Evolutionary conservation across 768 basidiomycete species (phyloP).

Genomic region (Coprinopsis strossmayeri): DNA sequence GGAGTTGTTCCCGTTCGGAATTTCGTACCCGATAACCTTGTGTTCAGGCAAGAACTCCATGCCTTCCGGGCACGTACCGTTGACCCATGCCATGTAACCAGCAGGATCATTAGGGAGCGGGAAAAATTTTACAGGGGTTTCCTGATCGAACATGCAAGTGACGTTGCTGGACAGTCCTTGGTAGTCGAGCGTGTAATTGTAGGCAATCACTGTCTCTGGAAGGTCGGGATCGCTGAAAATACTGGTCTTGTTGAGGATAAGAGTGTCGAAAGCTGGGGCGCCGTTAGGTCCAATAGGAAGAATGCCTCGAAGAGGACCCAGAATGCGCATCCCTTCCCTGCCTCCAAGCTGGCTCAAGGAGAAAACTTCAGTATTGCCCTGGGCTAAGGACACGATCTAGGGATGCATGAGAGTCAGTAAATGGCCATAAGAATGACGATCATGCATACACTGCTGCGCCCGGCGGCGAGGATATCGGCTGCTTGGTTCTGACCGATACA

Average conservation of each 20-base stretch:
- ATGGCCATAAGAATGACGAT: neutral
- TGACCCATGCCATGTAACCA: neutral
- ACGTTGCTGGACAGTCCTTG: constrained; percentile 19
- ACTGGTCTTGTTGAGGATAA: constrained; percentile 3
- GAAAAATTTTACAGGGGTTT: constrained; percentile 6
- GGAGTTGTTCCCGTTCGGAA: neutral
- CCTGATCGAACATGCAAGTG: constrained; percentile 14
- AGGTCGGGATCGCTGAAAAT: constrained; percentile 3
- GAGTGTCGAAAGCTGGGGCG: constrained; percentile 13
- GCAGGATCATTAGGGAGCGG: neutral
- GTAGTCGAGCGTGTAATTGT: constrained; percentile 18
- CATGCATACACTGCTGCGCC: constrained; percentile 15
- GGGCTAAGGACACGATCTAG: constrained; percentile 14
- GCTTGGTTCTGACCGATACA: constrained; percentile 19
- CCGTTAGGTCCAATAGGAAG: constrained; percentile 20
- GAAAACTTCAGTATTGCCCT: constrained; percentile 13
- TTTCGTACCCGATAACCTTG: neutral
- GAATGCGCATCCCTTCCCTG: constrained; percentile 16
- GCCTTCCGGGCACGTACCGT: neutral
- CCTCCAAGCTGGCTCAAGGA: constrained; percentile 16
- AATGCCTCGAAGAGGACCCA: constrained; percentile 20
- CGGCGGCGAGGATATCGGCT: constrained; percentile 17
- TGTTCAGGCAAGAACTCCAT: neutral
- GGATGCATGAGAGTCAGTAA: no score
- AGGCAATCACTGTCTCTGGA: constrained; percentile 1